Evolutionary conservation across 257 asterid genomes (phyloP).

Genomic region (Salvia miltiorrhiza): DNA sequence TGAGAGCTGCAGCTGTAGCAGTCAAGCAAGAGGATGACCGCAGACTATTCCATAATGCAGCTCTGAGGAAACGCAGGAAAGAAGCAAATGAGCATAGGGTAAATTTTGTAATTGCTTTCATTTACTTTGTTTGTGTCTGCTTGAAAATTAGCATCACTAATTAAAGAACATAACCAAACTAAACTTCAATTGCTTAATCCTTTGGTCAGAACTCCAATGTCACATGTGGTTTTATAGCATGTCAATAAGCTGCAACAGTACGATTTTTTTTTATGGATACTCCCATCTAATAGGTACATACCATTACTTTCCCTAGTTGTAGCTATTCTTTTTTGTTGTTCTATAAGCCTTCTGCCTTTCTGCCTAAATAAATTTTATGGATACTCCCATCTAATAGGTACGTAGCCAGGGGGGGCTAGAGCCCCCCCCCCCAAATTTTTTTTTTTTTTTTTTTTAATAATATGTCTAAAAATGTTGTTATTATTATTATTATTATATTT

Average conservation of each 20-base stretch:
- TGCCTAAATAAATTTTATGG: too few species aligned
- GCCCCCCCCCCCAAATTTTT: too few species aligned
- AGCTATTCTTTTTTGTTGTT: neutral
- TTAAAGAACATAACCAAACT: neutral
- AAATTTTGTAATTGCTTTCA: slow-evolving; percentile 24
- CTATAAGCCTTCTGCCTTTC: neutral
- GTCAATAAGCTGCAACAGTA: neutral
- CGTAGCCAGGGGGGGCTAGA: too few species aligned
- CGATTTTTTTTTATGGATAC: neutral
- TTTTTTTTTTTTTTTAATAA: too few species aligned
- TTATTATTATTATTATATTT: too few species aligned
- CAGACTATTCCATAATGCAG: slow-evolving; percentile 82
- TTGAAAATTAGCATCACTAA: neutral
- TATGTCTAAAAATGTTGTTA: too few species aligned
- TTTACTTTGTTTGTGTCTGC: slow-evolving; percentile 11
- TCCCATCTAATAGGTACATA: neutral
- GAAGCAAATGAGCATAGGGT: slow-evolving; percentile 85
- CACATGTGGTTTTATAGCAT: neutral
- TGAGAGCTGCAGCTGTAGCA: slow-evolving; percentile 94
- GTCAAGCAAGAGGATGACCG: slow-evolving; percentile 95
- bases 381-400: neutral
- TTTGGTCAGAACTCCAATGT: neutral
- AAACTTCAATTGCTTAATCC: neutral
- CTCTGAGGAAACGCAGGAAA: slow-evolving; percentile 88
- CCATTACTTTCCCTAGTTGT: neutral